Base-by-base conservation (phyloP, 805 yeast species). In the Saccharomycopsis fibuligera region DNA sequence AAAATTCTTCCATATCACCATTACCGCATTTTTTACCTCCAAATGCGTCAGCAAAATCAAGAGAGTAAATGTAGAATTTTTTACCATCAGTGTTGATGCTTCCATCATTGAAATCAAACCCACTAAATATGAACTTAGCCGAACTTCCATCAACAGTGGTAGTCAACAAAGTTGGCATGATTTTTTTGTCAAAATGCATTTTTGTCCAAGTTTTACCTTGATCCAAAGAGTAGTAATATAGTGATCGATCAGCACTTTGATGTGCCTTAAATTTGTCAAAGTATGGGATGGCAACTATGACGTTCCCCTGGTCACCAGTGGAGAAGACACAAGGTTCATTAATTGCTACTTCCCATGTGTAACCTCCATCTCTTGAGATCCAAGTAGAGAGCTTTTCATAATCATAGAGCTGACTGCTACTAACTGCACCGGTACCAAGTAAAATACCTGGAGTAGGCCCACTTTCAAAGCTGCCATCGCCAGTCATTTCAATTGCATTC, bases 261-360 rank as follows among this genome's bases (percentile, higher is more conserved):
- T 66, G 64, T 5, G 63, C 62, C 45, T 69, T 69, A 0, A 61
- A 57, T 3, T 58, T 60, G 3, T 70, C 59, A 16, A 61, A 58
- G 30, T 57, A 64, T 33, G 83, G 81, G n/a, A 77, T 62, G 1
- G 86, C 83, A 2, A 83, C 62, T 16, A 86, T 73, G 9, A 87
- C 62, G 58, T 86, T 84, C 30, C 96, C 96, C 50, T 75, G 77
- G 62, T 87, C 95, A 41, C 91, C 95, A 65, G 79, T 80, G 1
- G 79, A 72, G 53, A 75, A 78, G 2, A 70, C 52, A 35, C 76
- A 69, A 2, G 86, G 76, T 38, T 70, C 73, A 23, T 77, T 76
- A 12, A 78, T 57, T 1, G 79, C 75, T 48, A 68, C 60, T 24
- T 65, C 63, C 96, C 96, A 87, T 0, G 83, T 67, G n/a, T 70